phyloP scores from a whole-genome alignment of 1,284 basidiomycete species.

The Volvariella surrecta region DNA sequence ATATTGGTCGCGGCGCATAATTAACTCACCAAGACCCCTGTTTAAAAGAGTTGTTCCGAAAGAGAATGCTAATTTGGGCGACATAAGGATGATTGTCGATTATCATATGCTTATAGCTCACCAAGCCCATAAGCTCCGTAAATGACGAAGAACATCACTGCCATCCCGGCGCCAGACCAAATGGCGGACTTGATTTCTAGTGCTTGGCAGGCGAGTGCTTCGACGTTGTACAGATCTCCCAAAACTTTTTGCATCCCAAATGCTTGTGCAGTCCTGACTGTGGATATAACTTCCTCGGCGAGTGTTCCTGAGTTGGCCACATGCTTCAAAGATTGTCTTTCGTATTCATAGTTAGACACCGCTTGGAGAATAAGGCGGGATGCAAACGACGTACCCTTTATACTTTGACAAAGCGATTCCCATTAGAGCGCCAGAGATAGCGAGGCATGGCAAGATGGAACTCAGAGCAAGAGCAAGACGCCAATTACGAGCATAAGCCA shows the following conservation, averaged over 20 bases:
- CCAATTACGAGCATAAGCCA: constrained; percentile 71
- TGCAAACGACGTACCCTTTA: constrained; percentile 51
- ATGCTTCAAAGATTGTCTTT: constrained; percentile 55
- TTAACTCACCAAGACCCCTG: constrained; percentile 40
- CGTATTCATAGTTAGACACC: not conserved
- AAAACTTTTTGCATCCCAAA: constrained; percentile 79
- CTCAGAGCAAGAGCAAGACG: constrained; percentile 82
- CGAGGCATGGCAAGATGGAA: constrained; percentile 85
- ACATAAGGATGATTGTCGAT: constrained; percentile 13
- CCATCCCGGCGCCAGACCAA: constrained; percentile 60
- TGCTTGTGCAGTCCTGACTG: constrained; percentile 84
- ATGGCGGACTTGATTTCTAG: constrained; percentile 63
- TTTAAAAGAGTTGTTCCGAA: constrained; percentile 82
- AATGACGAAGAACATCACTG: constrained; percentile 75
- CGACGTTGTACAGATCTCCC: constrained; percentile 58
- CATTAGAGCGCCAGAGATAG: constrained; percentile 70
- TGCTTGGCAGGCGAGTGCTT: constrained; percentile 45
- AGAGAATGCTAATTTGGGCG: constrained; percentile 48
- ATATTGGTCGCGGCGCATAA: not conserved
- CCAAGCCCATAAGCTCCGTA: constrained; percentile 64
- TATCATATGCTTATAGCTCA: constrained; percentile 19
- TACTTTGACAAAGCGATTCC: constrained; percentile 66
- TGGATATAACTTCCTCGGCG: constrained; percentile 92
- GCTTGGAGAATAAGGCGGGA: not conserved
- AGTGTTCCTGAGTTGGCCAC: constrained; percentile 80